Conservation (phyloP, 345 rosid genomes). For the Gynandropsis gynandra region DNA sequence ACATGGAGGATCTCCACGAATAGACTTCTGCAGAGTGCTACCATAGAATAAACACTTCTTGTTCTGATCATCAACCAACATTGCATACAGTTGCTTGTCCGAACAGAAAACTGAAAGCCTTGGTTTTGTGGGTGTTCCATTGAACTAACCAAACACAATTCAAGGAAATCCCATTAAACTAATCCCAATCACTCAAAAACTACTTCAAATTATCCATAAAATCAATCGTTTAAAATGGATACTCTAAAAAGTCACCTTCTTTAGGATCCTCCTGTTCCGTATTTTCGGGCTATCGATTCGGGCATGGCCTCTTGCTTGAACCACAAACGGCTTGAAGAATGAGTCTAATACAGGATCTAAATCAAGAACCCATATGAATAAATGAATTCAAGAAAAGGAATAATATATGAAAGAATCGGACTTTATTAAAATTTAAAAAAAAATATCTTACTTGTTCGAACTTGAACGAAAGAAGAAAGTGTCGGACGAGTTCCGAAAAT, state of each 20-base stretch:
- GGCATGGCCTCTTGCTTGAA: slow-evolving; percentile 45
- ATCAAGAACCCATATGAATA: background rate
- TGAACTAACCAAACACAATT: slow-evolving; percentile 36
- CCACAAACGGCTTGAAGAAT: slow-evolving; percentile 24
- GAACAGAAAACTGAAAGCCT: slow-evolving; percentile 91
- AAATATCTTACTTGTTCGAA: slow-evolving; percentile 20
- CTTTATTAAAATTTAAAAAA: background rate
- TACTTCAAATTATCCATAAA: background rate
- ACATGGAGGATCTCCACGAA: slow-evolving; percentile 50
- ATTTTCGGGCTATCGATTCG: slow-evolving; percentile 62
- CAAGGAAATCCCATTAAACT: slow-evolving; percentile 12
- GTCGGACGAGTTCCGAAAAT: slow-evolving; percentile 21
- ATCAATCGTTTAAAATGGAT: background rate
- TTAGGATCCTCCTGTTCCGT: slow-evolving; percentile 49
- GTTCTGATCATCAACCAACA: slow-evolving; percentile 83
- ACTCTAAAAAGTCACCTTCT: slow-evolving; percentile 48
- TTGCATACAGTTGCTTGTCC: slow-evolving; percentile 73
- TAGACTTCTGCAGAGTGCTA: slow-evolving; percentile 77
- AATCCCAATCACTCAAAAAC: slow-evolving; percentile 4
- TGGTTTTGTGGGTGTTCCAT: slow-evolving; percentile 59
- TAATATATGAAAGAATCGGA: slow-evolving; percentile 1
- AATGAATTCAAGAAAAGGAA: background rate
- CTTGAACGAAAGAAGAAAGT: slow-evolving; percentile 11
- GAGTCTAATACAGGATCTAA: slow-evolving; percentile 5
- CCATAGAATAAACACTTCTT: slow-evolving; percentile 72